Conservation (phyloP, 768 basidiomycete genomes). For the Suillus decipiens region DNA sequence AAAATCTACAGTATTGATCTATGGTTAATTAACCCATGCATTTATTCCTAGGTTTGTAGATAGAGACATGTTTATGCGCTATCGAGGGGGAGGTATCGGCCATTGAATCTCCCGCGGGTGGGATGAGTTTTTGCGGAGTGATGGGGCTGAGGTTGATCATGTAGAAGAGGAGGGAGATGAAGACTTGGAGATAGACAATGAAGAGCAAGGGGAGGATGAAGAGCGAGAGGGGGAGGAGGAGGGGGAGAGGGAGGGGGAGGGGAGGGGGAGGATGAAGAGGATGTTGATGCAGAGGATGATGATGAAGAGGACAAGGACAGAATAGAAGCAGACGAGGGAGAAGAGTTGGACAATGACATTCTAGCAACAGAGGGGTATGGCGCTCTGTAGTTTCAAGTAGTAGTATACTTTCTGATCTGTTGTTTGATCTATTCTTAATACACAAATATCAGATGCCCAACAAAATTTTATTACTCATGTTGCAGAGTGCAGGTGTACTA, state of each 20-base stretch:
- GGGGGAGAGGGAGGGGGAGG: not conserved
- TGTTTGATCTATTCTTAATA: too few relatives aligned
- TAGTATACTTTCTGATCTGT: too few relatives aligned
- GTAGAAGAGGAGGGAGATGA: not conserved
- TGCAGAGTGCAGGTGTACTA: too few relatives aligned
- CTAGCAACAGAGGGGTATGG: slow-evolving; percentile 9
- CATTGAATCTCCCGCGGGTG: slow-evolving; percentile 20
- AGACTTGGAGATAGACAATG: not conserved
- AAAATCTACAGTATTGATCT: not conserved
- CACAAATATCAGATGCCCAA: too few relatives aligned
- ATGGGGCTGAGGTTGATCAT: not conserved
- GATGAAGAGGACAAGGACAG: not conserved
- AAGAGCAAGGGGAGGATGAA: not conserved
- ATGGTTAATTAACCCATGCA: not conserved
- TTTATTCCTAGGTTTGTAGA: slow-evolving; percentile 38
- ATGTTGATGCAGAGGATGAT: not conserved
- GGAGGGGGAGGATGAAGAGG: not conserved
- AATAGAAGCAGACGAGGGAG: not conserved
- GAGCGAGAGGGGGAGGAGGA: not conserved
- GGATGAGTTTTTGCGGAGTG: slow-evolving; percentile 3
- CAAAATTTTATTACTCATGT: too few relatives aligned
- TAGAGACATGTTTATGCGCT: slow-evolving; percentile 33
- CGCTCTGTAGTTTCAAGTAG: not conserved
- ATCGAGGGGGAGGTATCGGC: slow-evolving; percentile 31
- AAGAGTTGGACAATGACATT: slow-evolving; percentile 10